Conservation (phyloP, 2,329 filamentous ascomycete species). For the Pestalotiopsis sp. region DNA sequence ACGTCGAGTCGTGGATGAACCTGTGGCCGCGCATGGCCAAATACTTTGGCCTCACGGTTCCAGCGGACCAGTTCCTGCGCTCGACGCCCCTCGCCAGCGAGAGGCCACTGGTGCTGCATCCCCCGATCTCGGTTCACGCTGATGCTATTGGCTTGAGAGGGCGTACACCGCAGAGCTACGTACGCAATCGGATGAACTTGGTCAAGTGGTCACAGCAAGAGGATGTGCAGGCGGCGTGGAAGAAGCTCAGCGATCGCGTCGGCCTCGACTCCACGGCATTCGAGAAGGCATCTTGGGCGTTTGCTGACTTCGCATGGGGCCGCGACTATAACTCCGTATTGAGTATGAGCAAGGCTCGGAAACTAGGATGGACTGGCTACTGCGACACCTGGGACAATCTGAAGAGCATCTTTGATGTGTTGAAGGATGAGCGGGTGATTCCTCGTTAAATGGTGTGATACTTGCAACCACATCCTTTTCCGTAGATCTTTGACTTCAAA, state of each 20-base stretch:
- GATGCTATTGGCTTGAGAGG: neutral
- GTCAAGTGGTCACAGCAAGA: neutral
- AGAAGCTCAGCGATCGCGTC: neutral
- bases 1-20: neutral
- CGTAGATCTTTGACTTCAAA: too few relatives aligned
- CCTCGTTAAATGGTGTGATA: too few relatives aligned
- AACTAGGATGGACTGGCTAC: neutral
- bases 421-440: too few relatives aligned
- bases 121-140: neutral
- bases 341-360: neutral
- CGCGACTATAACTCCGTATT: neutral
- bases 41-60: neutral
- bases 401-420: too few relatives aligned
- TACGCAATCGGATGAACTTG: neutral
- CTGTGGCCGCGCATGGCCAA: neutral
- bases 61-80: neutral
- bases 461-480: too few relatives aligned
- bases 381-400: neutral
- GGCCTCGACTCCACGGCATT: neutral
- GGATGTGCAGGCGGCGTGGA: neutral
- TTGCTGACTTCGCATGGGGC: neutral
- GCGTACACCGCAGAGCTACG: neutral
- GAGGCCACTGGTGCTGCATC: neutral
- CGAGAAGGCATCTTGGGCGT: neutral
- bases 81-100: neutral